A percentile compares a stretch with the other conserved stretches of the same genome.
Conservation (phyloP, 805 yeast species). For the Candida glaebosa region DNA sequence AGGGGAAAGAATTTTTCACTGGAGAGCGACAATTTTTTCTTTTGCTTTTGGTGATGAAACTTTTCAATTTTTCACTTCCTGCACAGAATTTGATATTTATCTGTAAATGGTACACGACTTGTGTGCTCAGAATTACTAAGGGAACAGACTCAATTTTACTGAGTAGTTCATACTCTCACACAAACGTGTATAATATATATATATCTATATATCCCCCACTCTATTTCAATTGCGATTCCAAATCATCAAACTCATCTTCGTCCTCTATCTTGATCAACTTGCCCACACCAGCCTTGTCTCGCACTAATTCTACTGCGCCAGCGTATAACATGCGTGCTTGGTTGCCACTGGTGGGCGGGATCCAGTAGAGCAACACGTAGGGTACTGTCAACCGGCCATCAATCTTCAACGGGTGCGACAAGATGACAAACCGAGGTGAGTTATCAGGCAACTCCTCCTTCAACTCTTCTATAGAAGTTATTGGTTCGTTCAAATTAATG, state of each 20-base stretch:
- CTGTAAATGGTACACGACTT: no score
- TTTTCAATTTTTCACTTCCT: constrained; percentile 2
- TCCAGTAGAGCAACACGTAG: constrained; percentile 77
- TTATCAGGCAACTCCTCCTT: constrained; percentile 79
- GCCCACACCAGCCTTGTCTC: constrained; percentile 76
- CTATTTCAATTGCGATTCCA: constrained; percentile 33
- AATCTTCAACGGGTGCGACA: constrained; percentile 70
- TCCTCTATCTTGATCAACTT: constrained; percentile 61
- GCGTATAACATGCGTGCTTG: constrained; percentile 86
- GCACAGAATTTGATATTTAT: no score
- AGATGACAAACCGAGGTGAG: constrained; percentile 68
- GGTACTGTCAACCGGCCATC: constrained; percentile 80
- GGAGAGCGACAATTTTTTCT: not conserved
- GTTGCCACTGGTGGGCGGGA: constrained; percentile 83
- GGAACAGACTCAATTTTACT: no score
- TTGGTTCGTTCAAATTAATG: constrained; percentile 45
- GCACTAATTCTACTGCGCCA: constrained; percentile 78
- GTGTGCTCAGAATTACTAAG: no score
- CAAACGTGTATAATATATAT: no score
- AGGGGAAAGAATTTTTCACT: constrained; percentile 5
- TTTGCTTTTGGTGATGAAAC: no score
- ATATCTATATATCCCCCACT: not conserved
- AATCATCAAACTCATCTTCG: constrained; percentile 65
- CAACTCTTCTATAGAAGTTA: constrained; percentile 56
- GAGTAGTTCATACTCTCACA: no score